Evolutionary conservation across 305 asterid species (phyloP).

Genomic region (Withania somnifera): DNA sequence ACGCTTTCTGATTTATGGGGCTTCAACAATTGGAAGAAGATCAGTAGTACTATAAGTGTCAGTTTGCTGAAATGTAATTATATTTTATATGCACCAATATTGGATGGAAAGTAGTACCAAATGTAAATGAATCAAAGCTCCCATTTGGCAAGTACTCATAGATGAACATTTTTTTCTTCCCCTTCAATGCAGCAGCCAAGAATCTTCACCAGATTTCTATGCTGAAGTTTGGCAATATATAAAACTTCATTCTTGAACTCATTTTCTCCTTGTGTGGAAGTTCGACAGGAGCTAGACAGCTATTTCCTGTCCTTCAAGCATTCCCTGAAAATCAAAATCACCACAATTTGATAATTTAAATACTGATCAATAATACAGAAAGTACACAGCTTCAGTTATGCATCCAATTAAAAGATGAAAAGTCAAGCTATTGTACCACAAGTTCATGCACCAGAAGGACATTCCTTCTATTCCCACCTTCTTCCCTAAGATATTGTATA

Average conservation of each 20-base stretch:
- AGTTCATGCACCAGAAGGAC: background rate
- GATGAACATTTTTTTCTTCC: conserved; percentile 23
- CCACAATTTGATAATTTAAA: background rate
- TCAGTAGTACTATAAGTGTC: background rate
- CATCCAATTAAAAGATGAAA: background rate
- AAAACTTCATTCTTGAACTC: conserved; percentile 29
- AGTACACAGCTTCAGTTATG: background rate
- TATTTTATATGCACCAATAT: background rate
- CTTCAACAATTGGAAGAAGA: background rate
- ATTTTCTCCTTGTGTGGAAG: conserved; percentile 25
- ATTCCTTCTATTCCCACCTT: background rate
- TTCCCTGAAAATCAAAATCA: conserved; percentile 2
- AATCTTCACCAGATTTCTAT: conserved; percentile 28
- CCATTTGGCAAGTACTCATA: conserved; percentile 29
- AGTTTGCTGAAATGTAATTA: background rate
- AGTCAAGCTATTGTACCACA: background rate
- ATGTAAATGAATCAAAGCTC: conserved; percentile 16
- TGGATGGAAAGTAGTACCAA: conserved; percentile 8
- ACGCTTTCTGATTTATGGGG: too few species aligned
- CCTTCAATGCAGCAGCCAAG: conserved; percentile 25
- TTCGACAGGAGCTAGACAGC: conserved; percentile 28
- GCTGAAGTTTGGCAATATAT: conserved; percentile 29
- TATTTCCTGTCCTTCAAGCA: conserved; percentile 17
- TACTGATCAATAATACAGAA: too few species aligned
- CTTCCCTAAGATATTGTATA: background rate